Evolutionary conservation across 2,329 filamentous ascomycete species (phyloP), one percentile per base, ranked within the genome.

Genomic region (Colletotrichum sp.): DNA sequence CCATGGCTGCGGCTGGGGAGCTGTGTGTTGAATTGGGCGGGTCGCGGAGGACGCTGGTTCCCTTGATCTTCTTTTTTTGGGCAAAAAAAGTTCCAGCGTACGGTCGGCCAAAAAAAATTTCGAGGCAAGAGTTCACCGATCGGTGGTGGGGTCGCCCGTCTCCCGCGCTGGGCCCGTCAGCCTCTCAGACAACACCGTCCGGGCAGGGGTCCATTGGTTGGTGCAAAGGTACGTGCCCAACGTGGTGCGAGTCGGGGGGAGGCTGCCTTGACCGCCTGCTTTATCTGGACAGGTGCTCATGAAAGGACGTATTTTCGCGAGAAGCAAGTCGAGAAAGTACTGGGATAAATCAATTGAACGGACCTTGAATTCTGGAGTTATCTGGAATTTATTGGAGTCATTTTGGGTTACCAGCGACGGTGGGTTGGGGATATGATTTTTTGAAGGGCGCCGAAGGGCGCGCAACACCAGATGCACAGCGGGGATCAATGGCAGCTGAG

Each of bases 1-100:
- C 80, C 84, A 85, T 85, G 75, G 69, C 80, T 78, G 72, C 71
- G 74, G 44, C 52, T 21, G 62, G 30, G 21, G 57, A 26, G 28
- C 66, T 30, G 30, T 67, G 63, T 71, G 60, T 63, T 60, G 55
- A 63, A 34, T 55, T 60, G 52, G 64, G 74, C 74, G 70, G 74
- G 74, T 76, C 74, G 65, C 74, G 70, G 32, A 76, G 70, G 65
- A 65, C 62, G 70, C 65, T 74, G 59, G 39, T 66, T 74, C 65
- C 74, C 70, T 52, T 13, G 64, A 66, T 16, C 52, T 26, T 69
- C 5, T 21, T 30, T 32, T 32, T 21, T 34, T 34, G 21, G 32
- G n/a, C 21, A 63, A 63, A 62, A 36, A 68, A 68, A 59, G 26
- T 30, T 59, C 63, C 57, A 62, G 21, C 39, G 3, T 57, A 21